A percentile compares a stretch with the other conserved stretches of the same genome.
phyloP scores from a whole-genome alignment of 2,329 filamentous ascomycete genomes.

The Ophiocordyceps camponoti-leonardi region DNA sequence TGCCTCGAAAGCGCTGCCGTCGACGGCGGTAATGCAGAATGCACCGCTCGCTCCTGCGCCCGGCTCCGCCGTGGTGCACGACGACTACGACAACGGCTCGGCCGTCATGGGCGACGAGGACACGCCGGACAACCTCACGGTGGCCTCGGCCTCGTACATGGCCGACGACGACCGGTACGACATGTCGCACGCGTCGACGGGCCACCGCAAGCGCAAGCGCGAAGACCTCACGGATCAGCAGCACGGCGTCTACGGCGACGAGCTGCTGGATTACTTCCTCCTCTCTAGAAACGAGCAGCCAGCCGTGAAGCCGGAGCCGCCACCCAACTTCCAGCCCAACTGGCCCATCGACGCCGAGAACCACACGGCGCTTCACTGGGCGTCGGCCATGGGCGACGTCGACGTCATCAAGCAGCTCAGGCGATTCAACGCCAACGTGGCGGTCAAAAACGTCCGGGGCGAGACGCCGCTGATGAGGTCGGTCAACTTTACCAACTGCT shows the following conservation, averaged over 20 bases:
- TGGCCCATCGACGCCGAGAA: constrained; percentile 85
- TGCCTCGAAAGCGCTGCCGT: constrained; percentile 3
- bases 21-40: background rate
- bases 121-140: constrained; percentile 66
- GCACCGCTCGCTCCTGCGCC: constrained; percentile 5
- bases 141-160: constrained; percentile 71
- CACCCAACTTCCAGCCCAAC: constrained; percentile 73
- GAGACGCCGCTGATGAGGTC: constrained; percentile 92
- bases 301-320: constrained; percentile 58
- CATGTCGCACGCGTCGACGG: constrained; percentile 43
- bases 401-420: constrained; percentile 81
- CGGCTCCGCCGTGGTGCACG: constrained; percentile 16
- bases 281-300: constrained; percentile 64
- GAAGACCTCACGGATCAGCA: constrained; percentile 60
- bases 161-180: constrained; percentile 69
- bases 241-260: constrained; percentile 81
- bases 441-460: constrained; percentile 51
- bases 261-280: constrained; percentile 91
- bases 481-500: constrained; percentile 93
- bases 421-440: constrained; percentile 58
- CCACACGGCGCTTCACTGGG: constrained; percentile 93
- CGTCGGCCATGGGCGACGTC: constrained; percentile 89
- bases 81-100: constrained; percentile 49
- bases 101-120: constrained; percentile 55
- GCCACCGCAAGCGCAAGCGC: constrained; percentile 61